Percentiles rank a stretch among this genome's conserved stretches.
Conservation (phyloP, 2,329 filamentous ascomycete genomes). For the Sarocladiaceae sp. region DNA sequence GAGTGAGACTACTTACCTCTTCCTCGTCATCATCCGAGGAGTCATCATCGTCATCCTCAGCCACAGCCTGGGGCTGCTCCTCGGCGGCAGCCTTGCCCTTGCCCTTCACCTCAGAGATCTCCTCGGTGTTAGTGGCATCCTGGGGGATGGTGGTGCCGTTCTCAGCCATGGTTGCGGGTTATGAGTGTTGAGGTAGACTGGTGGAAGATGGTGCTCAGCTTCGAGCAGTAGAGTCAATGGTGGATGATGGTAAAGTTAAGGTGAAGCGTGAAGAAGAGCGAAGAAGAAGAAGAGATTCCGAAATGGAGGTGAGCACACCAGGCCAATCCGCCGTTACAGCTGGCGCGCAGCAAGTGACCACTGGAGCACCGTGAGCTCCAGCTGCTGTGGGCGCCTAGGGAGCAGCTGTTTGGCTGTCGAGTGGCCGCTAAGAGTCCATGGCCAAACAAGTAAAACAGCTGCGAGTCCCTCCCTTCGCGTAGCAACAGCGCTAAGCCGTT, state of each 20-base stretch:
- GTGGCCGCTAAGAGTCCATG: background rate
- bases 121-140: constrained; percentile 33
- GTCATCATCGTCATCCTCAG: constrained; percentile 67
- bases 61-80: constrained; percentile 54
- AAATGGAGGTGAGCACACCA: constrained; percentile 9
- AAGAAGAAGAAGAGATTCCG: too few species aligned
- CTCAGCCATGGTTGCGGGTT: constrained; percentile 37
- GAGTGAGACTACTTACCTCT: background rate
- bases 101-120: constrained; percentile 60
- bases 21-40: constrained; percentile 44
- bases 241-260: constrained; percentile 7
- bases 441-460: constrained; percentile 10
- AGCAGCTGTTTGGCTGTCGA: constrained; percentile 11
- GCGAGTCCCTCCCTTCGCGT: constrained; percentile 19
- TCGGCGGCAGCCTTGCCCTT: constrained; percentile 71
- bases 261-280: constrained; percentile 9
- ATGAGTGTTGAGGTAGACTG: constrained; percentile 4
- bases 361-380: background rate
- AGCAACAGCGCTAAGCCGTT: constrained; percentile 25
- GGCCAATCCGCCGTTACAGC: background rate
- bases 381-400: constrained; percentile 1
- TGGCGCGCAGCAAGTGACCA: constrained; percentile 1
- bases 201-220: background rate
- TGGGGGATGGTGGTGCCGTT: constrained; percentile 43
- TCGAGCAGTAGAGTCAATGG: background rate